phyloP scores from a whole-genome alignment of 352 stramenopile genomes.

The Globisporangium mamillatum region DNA sequence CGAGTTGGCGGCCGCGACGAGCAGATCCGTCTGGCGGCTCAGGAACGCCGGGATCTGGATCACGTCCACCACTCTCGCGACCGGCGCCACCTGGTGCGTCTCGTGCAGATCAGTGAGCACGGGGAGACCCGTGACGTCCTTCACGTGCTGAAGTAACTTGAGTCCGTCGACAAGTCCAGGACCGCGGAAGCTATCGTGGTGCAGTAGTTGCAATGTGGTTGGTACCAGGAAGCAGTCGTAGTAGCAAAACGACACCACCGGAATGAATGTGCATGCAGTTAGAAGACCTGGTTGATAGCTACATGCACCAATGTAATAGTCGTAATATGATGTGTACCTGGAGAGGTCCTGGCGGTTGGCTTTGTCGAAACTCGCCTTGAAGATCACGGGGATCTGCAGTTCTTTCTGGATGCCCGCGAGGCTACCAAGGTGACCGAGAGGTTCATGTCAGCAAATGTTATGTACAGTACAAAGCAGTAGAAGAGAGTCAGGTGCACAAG shows the following conservation, averaged over 20 bases:
- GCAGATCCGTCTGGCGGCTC: conserved; percentile 85
- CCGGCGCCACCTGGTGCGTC: conserved; percentile 68
- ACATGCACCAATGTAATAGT: neutral
- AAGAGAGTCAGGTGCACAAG: neutral
- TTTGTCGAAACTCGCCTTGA: conserved; percentile 91
- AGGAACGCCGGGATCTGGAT: conserved; percentile 89
- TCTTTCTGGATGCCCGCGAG: conserved; percentile 49
- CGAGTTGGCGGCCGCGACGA: conserved; percentile 71
- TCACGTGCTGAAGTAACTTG: conserved; percentile 70
- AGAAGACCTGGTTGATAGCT: neutral
- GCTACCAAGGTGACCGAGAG: conserved; percentile 22
- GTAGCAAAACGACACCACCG: neutral
- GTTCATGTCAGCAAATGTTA: neutral
- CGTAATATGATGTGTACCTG: conserved; percentile 19
- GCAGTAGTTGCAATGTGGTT: neutral
- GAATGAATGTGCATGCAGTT: neutral
- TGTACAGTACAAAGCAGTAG: neutral
- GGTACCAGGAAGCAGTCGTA: neutral
- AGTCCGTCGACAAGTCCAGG: conserved; percentile 71
- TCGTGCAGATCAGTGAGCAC: conserved; percentile 87
- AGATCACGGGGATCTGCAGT: conserved; percentile 76
- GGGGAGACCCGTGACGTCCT: conserved; percentile 62
- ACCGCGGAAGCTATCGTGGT: conserved; percentile 56
- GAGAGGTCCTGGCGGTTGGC: conserved; percentile 81
- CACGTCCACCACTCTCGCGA: conserved; percentile 73